Evolutionary conservation across 768 basidiomycete genomes (phyloP).

Genomic region (Pleurotus tuber-regium): DNA sequence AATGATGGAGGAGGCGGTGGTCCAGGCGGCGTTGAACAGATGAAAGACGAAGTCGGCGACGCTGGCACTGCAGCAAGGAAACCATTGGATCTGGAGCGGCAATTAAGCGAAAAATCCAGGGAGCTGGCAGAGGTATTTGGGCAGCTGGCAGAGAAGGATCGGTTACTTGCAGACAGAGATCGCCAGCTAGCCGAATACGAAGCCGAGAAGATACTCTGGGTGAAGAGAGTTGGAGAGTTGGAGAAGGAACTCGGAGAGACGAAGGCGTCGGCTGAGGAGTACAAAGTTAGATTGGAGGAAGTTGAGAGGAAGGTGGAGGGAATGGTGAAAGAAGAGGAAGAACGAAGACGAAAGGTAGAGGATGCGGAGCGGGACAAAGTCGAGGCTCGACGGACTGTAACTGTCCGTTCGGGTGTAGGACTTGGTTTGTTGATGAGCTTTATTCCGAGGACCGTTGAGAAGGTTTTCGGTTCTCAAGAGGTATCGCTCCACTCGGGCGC

Average conservation of each 20-base stretch:
- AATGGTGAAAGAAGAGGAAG: conserved; percentile 16
- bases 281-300: conserved; percentile 18
- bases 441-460: background rate
- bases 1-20: background rate
- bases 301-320: conserved; percentile 19
- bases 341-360: background rate
- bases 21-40: background rate
- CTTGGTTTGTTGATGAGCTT: background rate
- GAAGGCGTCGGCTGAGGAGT: conserved; percentile 15
- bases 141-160: background rate
- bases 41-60: background rate
- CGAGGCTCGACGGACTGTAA: too few relatives aligned
- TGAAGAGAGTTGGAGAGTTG: conserved; percentile 3
- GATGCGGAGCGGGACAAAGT: too few relatives aligned
- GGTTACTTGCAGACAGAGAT: background rate
- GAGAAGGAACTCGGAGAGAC: conserved; percentile 12
- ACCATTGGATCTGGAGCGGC: background rate
- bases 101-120: background rate
- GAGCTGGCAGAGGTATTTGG: background rate
- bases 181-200: background rate
- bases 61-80: too few relatives aligned
- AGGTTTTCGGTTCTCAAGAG: background rate
- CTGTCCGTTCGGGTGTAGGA: too few relatives aligned
- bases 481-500: background rate
- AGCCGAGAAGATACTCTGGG: conserved; percentile 1